Base-by-base conservation (phyloP, 139 green algal species). In the Bryopsis sp. region DNA sequence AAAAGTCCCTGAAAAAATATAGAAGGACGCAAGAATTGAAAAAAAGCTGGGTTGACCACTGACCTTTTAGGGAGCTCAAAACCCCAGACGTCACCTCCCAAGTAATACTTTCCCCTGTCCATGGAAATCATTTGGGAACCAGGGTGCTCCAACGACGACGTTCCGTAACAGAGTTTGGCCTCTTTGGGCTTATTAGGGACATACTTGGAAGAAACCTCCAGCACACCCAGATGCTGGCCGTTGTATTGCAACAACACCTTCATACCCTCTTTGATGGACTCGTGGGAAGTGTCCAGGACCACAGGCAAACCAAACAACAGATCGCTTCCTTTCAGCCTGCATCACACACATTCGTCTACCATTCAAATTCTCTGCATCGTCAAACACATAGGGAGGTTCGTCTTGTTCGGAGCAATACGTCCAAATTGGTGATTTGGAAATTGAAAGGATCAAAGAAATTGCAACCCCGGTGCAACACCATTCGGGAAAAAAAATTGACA, bases 51-150 rank as follows among this genome's bases (percentile, higher is more conserved):
- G n/a, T n/a, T n/a, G n/a, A n/a, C n/a, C n/a, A 11, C 43, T 50
- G 15, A 50, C 43, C 43, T 11, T 26, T 64, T 8, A 63, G 84
- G 84, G 46, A 85, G 76, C 58, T 83, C 78, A 35, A 90, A 71
- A 48, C 82, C 84, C 15, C 64, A 54, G 0, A 87, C 2, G 33
- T 74, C 67, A 47, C 84, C 85, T n/a, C 81, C 83, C 3, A 91
- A 37, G 83, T 91, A 91, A 73, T 86, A 86, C 64, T 86, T 83
- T 29, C 90, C 90, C 54, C 91, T 84, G 80, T 97, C 91, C 79
- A 82, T 91, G 33, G 83, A 72, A 63, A 97, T 88, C 91, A 96
- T 97, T 57, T 85, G 85, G n/a, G 94, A 87, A 28, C 85, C 91
- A 2, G 91, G 91, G 84, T 97, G 91, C 81, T 96, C 91, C n/a